Percentiles rank a stretch among this genome's conserved stretches.
Evolutionary conservation across 1,284 basidiomycete genomes (phyloP).

Genomic region (Inonotus hispidus): DNA sequence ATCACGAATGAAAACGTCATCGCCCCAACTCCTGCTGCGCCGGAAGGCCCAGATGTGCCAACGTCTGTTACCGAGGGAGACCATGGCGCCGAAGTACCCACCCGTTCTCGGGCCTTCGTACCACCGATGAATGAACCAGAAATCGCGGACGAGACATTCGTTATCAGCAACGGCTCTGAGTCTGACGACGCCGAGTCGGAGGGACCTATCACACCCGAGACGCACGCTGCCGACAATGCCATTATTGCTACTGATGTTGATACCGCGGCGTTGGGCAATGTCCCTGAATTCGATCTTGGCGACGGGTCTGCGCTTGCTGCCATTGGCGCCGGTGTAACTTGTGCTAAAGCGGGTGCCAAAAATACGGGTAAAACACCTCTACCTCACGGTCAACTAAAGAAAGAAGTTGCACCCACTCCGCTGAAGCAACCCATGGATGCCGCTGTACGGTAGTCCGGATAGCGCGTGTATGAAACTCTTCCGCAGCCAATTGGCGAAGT

Average conservation of each 20-base stretch:
- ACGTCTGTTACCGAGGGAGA: not conserved
- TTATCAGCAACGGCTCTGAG: not conserved
- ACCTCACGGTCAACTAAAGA: too few species aligned
- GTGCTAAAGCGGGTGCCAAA: too few species aligned
- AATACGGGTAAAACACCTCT: too few species aligned
- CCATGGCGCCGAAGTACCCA: not conserved
- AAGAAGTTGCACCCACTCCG: too few species aligned
- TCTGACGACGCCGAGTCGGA: slow-evolving; percentile 6
- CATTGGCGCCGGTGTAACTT: not conserved
- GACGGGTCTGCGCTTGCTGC: not conserved
- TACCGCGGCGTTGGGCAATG: not conserved
- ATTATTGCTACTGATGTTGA: not conserved
- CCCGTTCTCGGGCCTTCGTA: not conserved
- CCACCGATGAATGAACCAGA: not conserved
- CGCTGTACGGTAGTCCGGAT: too few species aligned
- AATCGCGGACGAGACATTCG: not conserved
- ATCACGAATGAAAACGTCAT: not conserved
- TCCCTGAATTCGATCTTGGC: not conserved
- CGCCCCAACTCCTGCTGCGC: not conserved
- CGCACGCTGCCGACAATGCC: not conserved
- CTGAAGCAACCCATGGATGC: too few species aligned
- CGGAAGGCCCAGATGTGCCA: not conserved
- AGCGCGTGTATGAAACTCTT: too few species aligned
- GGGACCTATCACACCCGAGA: slow-evolving; percentile 13
- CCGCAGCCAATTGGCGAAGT: too few species aligned